Percentiles rank a stretch among this genome's conserved stretches.
phyloP scores from a whole-genome alignment of 2,329 filamentous ascomycete genomes.

The Claviceps arundinis region DNA sequence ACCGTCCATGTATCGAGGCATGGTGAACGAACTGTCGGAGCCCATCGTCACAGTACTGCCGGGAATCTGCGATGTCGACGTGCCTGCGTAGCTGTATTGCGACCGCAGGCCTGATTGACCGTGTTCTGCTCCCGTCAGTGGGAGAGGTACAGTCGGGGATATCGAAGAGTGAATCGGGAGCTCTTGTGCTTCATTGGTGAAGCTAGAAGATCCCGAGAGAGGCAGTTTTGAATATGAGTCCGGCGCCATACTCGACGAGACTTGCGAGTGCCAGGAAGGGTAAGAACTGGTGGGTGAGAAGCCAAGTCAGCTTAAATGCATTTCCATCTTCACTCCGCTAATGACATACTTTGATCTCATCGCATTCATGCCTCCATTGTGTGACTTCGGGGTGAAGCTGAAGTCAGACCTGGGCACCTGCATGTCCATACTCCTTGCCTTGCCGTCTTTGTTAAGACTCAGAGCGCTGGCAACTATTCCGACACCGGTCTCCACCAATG shows the following conservation, averaged over 20 bases:
- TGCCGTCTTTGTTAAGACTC: conserved; percentile 40
- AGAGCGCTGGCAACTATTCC: conserved; percentile 47
- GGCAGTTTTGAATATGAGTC: conserved; percentile 42
- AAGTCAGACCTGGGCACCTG: conserved; percentile 44
- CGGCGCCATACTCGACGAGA: conserved; percentile 34
- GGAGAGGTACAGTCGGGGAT: conserved; percentile 37
- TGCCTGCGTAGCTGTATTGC: conserved; percentile 41
- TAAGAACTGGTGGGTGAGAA: conserved; percentile 44
- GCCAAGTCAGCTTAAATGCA: neutral
- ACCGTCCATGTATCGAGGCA: conserved; percentile 42
- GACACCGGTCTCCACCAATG: conserved; percentile 48
- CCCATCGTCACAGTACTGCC: conserved; percentile 22
- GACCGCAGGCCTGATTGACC: conserved; percentile 34
- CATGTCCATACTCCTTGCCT: conserved; percentile 36
- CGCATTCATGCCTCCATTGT: conserved; percentile 35
- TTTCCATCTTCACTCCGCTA: conserved; percentile 13
- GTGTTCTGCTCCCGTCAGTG: conserved; percentile 35
- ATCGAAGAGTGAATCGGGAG: conserved; percentile 40
- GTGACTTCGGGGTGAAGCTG: conserved; percentile 45
- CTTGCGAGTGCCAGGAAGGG: conserved; percentile 41
- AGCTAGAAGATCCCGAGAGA: conserved; percentile 33
- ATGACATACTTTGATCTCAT: conserved; percentile 46
- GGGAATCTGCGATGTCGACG: conserved; percentile 37
- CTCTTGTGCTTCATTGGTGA: conserved; percentile 38
- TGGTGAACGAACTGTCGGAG: conserved; percentile 33